Percentiles rank a stretch among this genome's conserved stretches.
Evolutionary conservation across 768 basidiomycete genomes (phyloP).

Genomic region (Pleurotus giganteus): DNA sequence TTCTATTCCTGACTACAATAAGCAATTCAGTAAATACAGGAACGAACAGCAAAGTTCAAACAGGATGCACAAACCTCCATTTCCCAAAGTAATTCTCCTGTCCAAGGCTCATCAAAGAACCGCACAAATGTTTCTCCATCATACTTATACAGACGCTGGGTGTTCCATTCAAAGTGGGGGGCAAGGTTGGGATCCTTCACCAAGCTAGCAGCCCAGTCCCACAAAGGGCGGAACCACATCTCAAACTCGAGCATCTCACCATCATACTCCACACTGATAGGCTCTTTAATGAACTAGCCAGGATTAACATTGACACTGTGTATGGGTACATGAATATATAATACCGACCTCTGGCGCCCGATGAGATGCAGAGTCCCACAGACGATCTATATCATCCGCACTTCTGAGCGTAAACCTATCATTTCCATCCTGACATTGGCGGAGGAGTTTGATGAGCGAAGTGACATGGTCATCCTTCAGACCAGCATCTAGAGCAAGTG

Average conservation of each 20-base stretch:
- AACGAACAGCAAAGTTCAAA: neutral
- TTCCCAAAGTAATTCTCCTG: conserved; percentile 33
- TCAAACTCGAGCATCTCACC: conserved; percentile 14
- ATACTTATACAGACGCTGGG: conserved; percentile 24
- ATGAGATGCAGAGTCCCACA: conserved; percentile 17
- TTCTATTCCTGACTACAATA: conserved; percentile 17
- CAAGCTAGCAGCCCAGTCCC: conserved; percentile 26
- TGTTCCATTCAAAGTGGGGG: conserved; percentile 28
- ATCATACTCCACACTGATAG: conserved; percentile 19
- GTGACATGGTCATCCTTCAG: conserved; percentile 18
- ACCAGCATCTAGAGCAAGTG: conserved; percentile 20
- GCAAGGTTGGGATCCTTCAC: conserved; percentile 23
- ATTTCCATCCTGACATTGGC: neutral
- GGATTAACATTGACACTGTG: conserved; percentile 8
- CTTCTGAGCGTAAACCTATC: conserved; percentile 15
- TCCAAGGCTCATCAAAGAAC: conserved; percentile 36
- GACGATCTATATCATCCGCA: conserved; percentile 11
- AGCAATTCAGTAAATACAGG: neutral
- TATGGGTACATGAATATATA: neutral
- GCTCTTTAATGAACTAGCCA: conserved; percentile 15
- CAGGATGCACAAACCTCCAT: conserved; percentile 28
- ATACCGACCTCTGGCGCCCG: conserved; percentile 11
- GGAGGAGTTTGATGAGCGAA: conserved; percentile 17
- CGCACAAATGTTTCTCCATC: conserved; percentile 23
- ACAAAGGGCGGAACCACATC: conserved; percentile 20